phyloP scores from a whole-genome alignment of 176 grass and related monocot species.

The Lolium perenne region DNA sequence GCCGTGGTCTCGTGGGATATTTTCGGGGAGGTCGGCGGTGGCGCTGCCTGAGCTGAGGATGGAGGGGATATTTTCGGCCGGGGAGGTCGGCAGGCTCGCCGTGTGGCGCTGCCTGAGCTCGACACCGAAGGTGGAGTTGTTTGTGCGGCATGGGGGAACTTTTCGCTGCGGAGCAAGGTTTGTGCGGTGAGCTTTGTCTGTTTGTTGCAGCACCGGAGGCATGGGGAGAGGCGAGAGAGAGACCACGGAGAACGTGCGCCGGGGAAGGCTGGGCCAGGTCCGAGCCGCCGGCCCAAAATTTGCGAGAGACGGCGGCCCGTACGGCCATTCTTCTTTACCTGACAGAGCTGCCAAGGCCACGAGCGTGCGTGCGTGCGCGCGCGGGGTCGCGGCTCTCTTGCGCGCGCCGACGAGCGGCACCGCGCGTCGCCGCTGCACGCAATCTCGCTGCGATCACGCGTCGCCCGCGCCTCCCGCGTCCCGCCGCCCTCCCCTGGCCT shows the following conservation, averaged over 20 bases:
- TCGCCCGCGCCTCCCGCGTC: not conserved
- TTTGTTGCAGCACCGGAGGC: not conserved
- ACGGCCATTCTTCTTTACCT: too few relatives aligned
- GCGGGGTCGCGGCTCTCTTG: too few relatives aligned
- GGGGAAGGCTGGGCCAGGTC: not conserved
- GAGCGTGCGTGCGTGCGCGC: too few relatives aligned
- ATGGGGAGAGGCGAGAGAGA: not conserved
- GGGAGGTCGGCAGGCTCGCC: too few relatives aligned
- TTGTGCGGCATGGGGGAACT: not conserved
- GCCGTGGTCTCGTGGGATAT: slow-evolving; percentile 6
- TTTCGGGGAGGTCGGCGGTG: slow-evolving; percentile 23
- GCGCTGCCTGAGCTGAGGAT: not conserved
- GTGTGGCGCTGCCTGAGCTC: too few relatives aligned
- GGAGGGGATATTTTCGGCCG: not conserved
- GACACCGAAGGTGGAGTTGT: too few relatives aligned
- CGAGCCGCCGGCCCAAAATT: not conserved
- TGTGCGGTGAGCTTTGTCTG: not conserved
- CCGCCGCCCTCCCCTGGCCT: not conserved
- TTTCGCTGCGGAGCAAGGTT: not conserved
- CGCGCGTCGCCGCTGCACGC: not conserved
- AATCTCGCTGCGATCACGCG: not conserved
- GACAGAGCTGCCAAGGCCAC: too few relatives aligned
- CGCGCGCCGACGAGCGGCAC: not conserved
- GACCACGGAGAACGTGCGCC: too few relatives aligned
- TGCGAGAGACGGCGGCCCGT: not conserved